phyloP scores from a whole-genome alignment of 2,329 filamentous ascomycete genomes.

The Hymenoscyphus infarciens region DNA sequence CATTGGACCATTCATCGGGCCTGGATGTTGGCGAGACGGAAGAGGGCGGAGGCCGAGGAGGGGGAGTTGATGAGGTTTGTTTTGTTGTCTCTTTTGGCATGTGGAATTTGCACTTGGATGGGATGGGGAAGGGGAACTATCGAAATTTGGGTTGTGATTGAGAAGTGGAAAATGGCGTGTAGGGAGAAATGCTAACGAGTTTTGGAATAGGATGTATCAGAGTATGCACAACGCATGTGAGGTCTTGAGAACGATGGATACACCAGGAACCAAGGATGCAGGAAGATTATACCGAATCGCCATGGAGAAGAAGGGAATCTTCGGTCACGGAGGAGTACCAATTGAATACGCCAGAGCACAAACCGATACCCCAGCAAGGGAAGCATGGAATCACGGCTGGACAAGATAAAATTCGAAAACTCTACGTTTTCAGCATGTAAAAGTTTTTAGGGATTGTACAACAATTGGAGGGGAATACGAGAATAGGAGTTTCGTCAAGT shows the following conservation, averaged over 20 bases:
- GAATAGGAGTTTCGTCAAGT: neutral
- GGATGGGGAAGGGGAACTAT: too few species aligned
- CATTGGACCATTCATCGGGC: constrained; percentile 99
- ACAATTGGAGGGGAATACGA: neutral
- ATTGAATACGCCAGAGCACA: constrained; percentile 87
- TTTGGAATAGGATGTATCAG: constrained; percentile 57
- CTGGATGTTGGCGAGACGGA: constrained; percentile 76
- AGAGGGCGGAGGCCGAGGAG: constrained; percentile 61
- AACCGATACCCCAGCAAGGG: constrained; percentile 74
- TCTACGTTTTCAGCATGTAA: neutral
- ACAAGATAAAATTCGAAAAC: constrained; percentile 49
- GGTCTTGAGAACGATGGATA: constrained; percentile 61
- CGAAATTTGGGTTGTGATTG: neutral
- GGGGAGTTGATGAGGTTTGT: constrained; percentile 67
- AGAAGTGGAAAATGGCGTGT: neutral
- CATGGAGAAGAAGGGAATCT: constrained; percentile 87
- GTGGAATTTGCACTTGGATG: too few species aligned
- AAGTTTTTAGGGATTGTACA: neutral
- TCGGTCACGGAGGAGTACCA: constrained; percentile 67
- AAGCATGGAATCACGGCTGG: constrained; percentile 94
- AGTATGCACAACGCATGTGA: constrained; percentile 84
- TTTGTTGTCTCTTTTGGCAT: neutral
- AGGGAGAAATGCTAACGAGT: constrained; percentile 2
- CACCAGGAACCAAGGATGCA: constrained; percentile 54
- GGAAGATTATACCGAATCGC: constrained; percentile 81